These are phyloP conservation scores for Vaucheria bursata DNA, from an alignment of 352 stramenopile species.

Conservation along the genomic window DNA sequence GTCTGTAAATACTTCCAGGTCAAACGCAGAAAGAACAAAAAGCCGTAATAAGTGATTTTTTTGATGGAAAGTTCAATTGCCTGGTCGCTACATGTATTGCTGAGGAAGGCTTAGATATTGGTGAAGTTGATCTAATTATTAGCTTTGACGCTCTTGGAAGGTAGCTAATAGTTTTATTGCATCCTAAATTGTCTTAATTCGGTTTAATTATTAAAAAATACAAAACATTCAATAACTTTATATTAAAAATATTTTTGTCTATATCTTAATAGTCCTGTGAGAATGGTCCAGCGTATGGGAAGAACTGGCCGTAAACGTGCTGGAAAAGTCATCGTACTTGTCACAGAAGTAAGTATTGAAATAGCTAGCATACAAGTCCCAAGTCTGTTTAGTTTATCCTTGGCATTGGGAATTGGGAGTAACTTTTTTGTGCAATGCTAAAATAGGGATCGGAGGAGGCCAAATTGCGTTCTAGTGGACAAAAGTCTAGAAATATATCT, in stretches of 20 bases:
- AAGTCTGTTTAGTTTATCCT: too few relatives aligned
- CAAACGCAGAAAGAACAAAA: constrained; percentile 43
- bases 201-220: too few relatives aligned
- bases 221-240: too few relatives aligned
- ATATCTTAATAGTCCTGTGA: constrained; percentile 61
- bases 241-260: too few relatives aligned
- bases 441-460: constrained; percentile 27
- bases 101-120: constrained; percentile 88
- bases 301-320: constrained; percentile 88
- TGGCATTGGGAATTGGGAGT: too few relatives aligned
- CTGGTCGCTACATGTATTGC: constrained; percentile 86
- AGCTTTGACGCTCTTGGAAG: constrained; percentile 83
- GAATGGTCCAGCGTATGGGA: constrained; percentile 83
- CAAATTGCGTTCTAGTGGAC: constrained; percentile 32
- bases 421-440: too few relatives aligned
- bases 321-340: constrained; percentile 56
- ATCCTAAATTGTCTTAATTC: too few relatives aligned
- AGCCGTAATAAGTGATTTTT: constrained; percentile 37
- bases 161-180: background rate
- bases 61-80: constrained; percentile 65
- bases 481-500: constrained; percentile 38
- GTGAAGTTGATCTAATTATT: constrained; percentile 84
- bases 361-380: too few relatives aligned
- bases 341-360: constrained; percentile 14
- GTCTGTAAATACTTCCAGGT: constrained; percentile 18